These are phyloP conservation scores for Cryptococcus floricola DNA, from an alignment of 1,284 basidiomycete genomes.

Conservation along the genomic window DNA sequence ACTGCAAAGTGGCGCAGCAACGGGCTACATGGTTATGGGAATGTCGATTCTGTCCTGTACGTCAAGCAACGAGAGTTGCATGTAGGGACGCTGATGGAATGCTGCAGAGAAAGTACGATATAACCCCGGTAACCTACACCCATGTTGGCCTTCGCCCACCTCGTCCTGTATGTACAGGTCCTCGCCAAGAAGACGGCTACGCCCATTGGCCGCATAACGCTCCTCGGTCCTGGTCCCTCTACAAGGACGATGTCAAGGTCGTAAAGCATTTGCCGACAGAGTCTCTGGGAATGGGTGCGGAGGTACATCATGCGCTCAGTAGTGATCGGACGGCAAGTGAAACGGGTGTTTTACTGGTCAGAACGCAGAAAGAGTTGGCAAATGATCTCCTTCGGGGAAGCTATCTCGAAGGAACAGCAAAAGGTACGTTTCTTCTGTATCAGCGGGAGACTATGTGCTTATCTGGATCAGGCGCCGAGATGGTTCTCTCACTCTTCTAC, in stretches of 20 bases:
- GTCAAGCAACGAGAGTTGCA: not conserved
- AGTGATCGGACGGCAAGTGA: constrained; percentile 12
- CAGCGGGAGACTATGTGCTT: too few species aligned
- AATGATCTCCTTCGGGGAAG: too few species aligned
- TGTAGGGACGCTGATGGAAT: not conserved
- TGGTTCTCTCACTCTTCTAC: constrained; percentile 36
- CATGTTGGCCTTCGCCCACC: constrained; percentile 22
- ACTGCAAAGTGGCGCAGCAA: constrained; percentile 39
- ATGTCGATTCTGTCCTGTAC: constrained; percentile 36
- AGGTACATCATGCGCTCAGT: constrained; percentile 28
- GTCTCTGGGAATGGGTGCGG: constrained; percentile 15
- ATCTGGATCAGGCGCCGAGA: constrained; percentile 15
- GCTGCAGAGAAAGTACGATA: constrained; percentile 7
- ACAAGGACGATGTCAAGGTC: constrained; percentile 37
- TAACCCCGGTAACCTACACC: constrained; percentile 15
- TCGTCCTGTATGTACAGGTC: constrained; percentile 30
- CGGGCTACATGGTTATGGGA: constrained; percentile 36
- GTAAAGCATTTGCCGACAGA: constrained; percentile 21
- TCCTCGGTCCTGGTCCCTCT: constrained; percentile 21
- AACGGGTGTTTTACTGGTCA: constrained; percentile 7
- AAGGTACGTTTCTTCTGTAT: too few species aligned
- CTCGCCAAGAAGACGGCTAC: constrained; percentile 30
- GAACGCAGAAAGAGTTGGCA: constrained; percentile 19
- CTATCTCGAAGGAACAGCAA: too few species aligned
- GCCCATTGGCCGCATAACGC: constrained; percentile 16